Evolutionary conservation across 768 basidiomycete species (phyloP), one percentile per base, ranked within the genome.

Genomic region (Hericium coralloides): DNA sequence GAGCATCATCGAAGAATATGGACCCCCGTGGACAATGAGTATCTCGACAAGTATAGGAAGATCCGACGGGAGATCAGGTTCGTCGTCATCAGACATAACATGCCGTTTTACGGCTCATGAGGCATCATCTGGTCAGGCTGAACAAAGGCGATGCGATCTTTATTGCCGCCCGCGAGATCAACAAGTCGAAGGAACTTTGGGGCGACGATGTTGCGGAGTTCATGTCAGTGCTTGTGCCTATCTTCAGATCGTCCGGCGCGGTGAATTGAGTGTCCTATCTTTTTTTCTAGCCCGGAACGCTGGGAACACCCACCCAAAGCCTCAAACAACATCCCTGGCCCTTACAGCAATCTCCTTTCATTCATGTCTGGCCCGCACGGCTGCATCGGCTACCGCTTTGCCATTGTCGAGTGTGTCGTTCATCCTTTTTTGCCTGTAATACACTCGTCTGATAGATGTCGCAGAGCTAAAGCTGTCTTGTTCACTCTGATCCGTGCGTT

Each of bases 401-500:
- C 60, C 22, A 8, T 63, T 5, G 47, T 55, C 37, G 62, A 63
- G 62, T 62, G 31, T 49, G 62, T 0, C 8, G 6, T 12, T 20
- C 23, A 15, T 22, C n/a, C 15, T 20, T 37, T 12, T n/a, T 15
- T 47, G 20, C 31, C 22, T 15, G 14, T 47, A 26, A 37, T 22
- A 38, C 25, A 23, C 15, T 38, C 38, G 25, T 49, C 23, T 8
- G 15, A 39, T 26, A 4, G 38, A 12, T 15, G 20, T 22, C 41
- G 3, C 47, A 67, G 66, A 58, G 61, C 57, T 53, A 67, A 67
- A 49, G 64, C 66, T 0, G 47, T 67, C 39, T 1, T 67, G 3
- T 67, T 66, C 51, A 53, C 59, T 14, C 56, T 67, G 31, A 51
- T 65, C 18, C 66, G 66, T 15, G 54, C 65, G 12, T 67, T 67